phyloP scores from a whole-genome alignment of 2,329 filamentous ascomycete species.

The Blastomyces emzantsi region DNA sequence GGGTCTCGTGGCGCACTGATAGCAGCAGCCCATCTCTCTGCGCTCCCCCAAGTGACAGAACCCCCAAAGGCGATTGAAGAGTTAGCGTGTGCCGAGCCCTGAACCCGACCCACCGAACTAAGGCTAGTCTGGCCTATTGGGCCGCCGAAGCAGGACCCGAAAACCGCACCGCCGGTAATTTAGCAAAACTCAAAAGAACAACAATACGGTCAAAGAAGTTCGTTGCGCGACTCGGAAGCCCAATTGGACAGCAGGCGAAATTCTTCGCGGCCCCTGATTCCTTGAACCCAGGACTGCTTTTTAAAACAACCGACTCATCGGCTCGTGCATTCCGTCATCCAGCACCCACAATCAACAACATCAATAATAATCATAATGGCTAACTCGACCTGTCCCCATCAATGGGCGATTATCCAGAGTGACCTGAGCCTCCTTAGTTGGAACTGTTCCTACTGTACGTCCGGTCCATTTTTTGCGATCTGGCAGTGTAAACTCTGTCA shows the following conservation, averaged over 20 bases:
- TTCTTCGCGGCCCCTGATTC: background rate
- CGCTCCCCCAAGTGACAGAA: background rate
- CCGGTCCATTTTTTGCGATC: conserved; percentile 34
- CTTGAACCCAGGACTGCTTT: background rate
- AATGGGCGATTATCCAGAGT: conserved; percentile 31
- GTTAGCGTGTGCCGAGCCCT: background rate
- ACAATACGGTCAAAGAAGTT: background rate
- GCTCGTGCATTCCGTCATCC: background rate
- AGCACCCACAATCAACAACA: background rate
- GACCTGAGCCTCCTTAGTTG: conserved; percentile 22
- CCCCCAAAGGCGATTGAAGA: background rate
- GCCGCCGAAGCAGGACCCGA: background rate
- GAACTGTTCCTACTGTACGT: conserved; percentile 35
- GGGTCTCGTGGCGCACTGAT: conserved; percentile 1
- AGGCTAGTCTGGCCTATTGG: background rate
- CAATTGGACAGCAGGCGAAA: background rate
- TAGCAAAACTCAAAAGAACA: background rate
- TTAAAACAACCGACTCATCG: background rate
- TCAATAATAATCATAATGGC: background rate
- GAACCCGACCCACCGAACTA: background rate
- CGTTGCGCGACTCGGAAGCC: background rate
- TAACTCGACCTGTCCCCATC: conserved; percentile 18
- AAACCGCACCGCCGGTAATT: conserved; percentile 2
- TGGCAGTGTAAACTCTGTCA: conserved; percentile 37
- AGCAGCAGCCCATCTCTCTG: background rate